A percentile compares a stretch with the other conserved stretches of the same genome.
Evolutionary conservation across 2,329 filamentous ascomycete genomes (phyloP).

Genomic region (Triangularia verruculosa): DNA sequence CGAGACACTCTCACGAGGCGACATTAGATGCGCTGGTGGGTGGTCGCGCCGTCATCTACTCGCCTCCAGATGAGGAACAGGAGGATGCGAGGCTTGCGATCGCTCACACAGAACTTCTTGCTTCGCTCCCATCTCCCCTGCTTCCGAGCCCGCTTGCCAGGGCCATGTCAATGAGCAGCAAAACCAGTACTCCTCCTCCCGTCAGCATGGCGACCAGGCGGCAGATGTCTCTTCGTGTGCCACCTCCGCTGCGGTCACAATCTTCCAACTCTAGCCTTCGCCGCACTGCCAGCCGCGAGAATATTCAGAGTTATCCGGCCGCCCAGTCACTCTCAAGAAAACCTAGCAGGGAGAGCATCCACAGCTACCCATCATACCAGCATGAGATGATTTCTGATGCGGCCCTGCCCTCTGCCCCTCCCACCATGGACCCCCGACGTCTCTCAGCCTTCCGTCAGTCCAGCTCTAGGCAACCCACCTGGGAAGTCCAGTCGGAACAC

Average conservation of each 20-base stretch:
- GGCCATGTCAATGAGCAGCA: constrained; percentile 28
- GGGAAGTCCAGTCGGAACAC: constrained; percentile 31
- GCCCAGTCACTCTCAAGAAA: constrained; percentile 27
- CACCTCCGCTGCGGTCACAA: constrained; percentile 36
- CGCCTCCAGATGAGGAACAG: constrained; percentile 20
- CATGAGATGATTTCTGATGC: constrained; percentile 8
- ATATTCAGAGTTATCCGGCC: constrained; percentile 27
- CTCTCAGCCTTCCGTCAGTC: constrained; percentile 28
- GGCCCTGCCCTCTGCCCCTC: constrained; percentile 18
- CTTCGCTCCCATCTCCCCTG: constrained; percentile 21
- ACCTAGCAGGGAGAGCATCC: constrained; percentile 33
- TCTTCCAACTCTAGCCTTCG: constrained; percentile 35
- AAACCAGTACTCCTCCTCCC: constrained; percentile 38
- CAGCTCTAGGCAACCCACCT: constrained; percentile 13
- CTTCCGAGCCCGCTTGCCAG: constrained; percentile 31
- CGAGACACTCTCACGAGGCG: constrained; percentile 31
- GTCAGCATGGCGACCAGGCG: constrained; percentile 44
- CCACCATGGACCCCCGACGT: constrained; percentile 29
- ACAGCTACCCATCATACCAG: constrained; percentile 25
- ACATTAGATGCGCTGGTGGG: constrained; percentile 25
- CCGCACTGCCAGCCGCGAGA: constrained; percentile 34
- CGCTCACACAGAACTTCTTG: neutral
- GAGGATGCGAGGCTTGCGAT: neutral
- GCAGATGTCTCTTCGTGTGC: constrained; percentile 34
- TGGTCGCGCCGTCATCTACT: constrained; percentile 7